Evolutionary conservation across 2,329 filamentous ascomycete genomes (phyloP).

Genomic region (Mycosphaerelloides madeirae): DNA sequence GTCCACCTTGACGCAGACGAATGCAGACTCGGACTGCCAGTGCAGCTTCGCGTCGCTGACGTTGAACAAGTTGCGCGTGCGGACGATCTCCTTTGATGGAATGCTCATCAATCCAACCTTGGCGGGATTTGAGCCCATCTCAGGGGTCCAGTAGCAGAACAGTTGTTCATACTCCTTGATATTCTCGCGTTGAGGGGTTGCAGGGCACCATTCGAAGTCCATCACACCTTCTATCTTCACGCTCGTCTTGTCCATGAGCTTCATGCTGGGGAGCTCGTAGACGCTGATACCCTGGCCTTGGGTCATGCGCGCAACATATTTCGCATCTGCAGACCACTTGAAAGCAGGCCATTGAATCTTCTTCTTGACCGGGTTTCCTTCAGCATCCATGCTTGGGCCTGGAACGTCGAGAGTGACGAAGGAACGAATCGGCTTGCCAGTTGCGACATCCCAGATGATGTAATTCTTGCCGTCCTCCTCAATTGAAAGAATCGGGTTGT

Average conservation of each 20-base stretch:
- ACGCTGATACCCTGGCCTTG: slow-evolving; percentile 85
- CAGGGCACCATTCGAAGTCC: slow-evolving; percentile 97
- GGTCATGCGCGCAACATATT: slow-evolving; percentile 89
- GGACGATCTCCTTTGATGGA: slow-evolving; percentile 87
- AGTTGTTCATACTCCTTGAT: slow-evolving; percentile 92
- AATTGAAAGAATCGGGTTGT: slow-evolving; percentile 65
- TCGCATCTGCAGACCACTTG: slow-evolving; percentile 98
- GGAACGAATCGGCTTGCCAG: slow-evolving; percentile 81
- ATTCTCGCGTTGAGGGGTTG: slow-evolving; percentile 73
- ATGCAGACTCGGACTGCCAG: slow-evolving; percentile 93
- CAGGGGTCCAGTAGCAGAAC: slow-evolving; percentile 97
- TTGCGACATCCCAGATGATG: slow-evolving; percentile 95
- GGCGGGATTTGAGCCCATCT: slow-evolving; percentile 95
- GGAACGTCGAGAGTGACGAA: slow-evolving; percentile 86
- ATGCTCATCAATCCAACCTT: slow-evolving; percentile 96
- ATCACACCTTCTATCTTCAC: slow-evolving; percentile 96
- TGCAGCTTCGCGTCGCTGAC: slow-evolving; percentile 96
- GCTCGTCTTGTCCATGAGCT: slow-evolving; percentile 79
- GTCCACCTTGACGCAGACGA: slow-evolving; percentile 97
- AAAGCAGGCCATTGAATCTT: slow-evolving; percentile 98
- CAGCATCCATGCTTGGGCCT: slow-evolving; percentile 54
- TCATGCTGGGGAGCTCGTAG: slow-evolving; percentile 86
- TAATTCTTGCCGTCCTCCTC: slow-evolving; percentile 99
- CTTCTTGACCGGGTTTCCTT: slow-evolving; percentile 68
- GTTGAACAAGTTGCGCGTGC: slow-evolving; percentile 95